Conservation (phyloP, 164 flowering plant species). For the Akebia trifoliata region DNA sequence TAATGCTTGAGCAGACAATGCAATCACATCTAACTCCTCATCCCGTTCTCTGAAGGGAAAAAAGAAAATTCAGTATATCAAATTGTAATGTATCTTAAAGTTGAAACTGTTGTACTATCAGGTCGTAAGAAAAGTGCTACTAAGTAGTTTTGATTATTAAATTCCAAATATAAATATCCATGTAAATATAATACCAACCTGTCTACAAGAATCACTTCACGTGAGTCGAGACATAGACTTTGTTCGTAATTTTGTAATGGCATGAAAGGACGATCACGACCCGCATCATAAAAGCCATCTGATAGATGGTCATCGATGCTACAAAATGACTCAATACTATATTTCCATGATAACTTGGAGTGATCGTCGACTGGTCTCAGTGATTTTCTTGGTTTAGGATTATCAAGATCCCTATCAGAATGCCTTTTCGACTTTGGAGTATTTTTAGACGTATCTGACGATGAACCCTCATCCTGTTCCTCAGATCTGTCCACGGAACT, state of each 20-base stretch:
- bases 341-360: conserved; percentile 48
- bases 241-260: conserved; percentile 59
- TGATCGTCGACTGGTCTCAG: conserved; percentile 37
- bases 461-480: conserved; percentile 29
- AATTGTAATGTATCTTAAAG: neutral
- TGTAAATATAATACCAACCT: conserved; percentile 39
- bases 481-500: conserved; percentile 16
- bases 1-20: conserved; percentile 63
- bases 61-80: neutral
- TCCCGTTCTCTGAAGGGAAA: conserved; percentile 54
- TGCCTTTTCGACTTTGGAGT: conserved; percentile 60
- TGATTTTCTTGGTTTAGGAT: conserved; percentile 81
- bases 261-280: conserved; percentile 89
- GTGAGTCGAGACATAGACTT: conserved; percentile 50
- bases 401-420: conserved; percentile 61
- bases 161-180: neutral
- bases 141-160: neutral
- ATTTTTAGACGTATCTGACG: conserved; percentile 30
- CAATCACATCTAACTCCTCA: conserved; percentile 68
- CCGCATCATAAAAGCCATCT: conserved; percentile 98
- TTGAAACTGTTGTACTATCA: neutral
- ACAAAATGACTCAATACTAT: conserved; percentile 64
- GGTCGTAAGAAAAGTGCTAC: neutral
- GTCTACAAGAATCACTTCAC: conserved; percentile 91
- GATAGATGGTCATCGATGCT: conserved; percentile 59